Evolutionary conservation across 768 basidiomycete species (phyloP).

Genomic region (Leccinum broughii): DNA sequence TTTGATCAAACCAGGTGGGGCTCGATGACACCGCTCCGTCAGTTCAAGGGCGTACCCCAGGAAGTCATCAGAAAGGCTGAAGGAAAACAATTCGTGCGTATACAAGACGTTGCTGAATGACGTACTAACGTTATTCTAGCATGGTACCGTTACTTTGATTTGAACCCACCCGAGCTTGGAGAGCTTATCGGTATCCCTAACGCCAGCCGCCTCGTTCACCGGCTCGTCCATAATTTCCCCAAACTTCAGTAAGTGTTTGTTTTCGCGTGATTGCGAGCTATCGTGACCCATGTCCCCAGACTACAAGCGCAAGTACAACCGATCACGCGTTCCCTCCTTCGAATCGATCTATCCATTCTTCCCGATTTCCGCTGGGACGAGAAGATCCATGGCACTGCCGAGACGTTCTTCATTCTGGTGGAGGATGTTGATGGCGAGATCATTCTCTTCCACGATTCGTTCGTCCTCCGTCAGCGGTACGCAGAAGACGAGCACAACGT

Average conservation of each 20-base stretch:
- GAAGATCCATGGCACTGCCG: slow-evolving; percentile 83
- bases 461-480: slow-evolving; percentile 88
- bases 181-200: slow-evolving; percentile 94
- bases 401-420: slow-evolving; percentile 91
- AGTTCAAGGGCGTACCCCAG: slow-evolving; percentile 88
- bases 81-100: slow-evolving; percentile 91
- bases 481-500: slow-evolving; percentile 93
- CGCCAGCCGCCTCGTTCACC: slow-evolving; percentile 88
- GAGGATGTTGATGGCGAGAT: slow-evolving; percentile 98
- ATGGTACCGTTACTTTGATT: slow-evolving; percentile 96
- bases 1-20: slow-evolving; percentile 68
- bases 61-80: slow-evolving; percentile 91
- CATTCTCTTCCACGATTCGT: slow-evolving; percentile 92
- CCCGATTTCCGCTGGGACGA: slow-evolving; percentile 99
- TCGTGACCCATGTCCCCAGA: slow-evolving; percentile 36
- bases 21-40: slow-evolving; percentile 95
- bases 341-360: slow-evolving; percentile 89
- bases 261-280: neutral
- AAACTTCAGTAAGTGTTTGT: slow-evolving; percentile 71
- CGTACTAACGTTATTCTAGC: slow-evolving; percentile 41
- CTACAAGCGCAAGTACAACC: slow-evolving; percentile 96
- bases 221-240: slow-evolving; percentile 94
- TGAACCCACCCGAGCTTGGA: slow-evolving; percentile 88
- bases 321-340: slow-evolving; percentile 89
- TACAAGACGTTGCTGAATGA: neutral